Evolutionary conservation across 2,329 filamentous ascomycete species (phyloP).

Genomic region (Botryosphaeria dothidea): DNA sequence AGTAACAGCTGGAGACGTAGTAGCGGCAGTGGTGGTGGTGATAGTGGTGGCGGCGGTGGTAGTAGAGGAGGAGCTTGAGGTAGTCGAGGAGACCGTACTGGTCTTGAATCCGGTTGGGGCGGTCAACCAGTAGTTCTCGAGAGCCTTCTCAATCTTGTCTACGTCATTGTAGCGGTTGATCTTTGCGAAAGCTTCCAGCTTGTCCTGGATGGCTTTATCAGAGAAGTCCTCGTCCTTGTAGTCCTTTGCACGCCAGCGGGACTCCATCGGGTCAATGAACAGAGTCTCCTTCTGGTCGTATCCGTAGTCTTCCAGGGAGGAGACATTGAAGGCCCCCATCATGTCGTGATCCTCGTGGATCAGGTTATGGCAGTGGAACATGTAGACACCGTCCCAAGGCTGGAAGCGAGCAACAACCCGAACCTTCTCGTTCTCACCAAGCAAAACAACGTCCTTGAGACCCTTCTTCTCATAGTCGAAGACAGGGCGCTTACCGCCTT

Average conservation of each 20-base stretch:
- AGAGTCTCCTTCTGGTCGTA: slow-evolving; percentile 34
- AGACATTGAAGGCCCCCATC: slow-evolving; percentile 46
- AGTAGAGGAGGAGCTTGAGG: not conserved
- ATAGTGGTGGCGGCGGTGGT: not conserved
- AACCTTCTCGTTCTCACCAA: slow-evolving; percentile 48
- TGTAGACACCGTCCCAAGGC: slow-evolving; percentile 38
- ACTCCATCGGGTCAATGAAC: slow-evolving; percentile 36
- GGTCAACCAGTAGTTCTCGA: slow-evolving; percentile 30
- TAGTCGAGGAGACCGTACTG: not conserved
- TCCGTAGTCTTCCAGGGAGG: slow-evolving; percentile 32
- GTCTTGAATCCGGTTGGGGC: not conserved
- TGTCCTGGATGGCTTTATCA: slow-evolving; percentile 28
- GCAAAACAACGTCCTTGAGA: slow-evolving; percentile 60
- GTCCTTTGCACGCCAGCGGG: slow-evolving; percentile 30
- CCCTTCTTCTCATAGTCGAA: slow-evolving; percentile 56
- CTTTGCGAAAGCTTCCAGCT: slow-evolving; percentile 33
- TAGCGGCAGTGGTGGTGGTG: not conserved
- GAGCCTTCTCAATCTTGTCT: slow-evolving; percentile 27
- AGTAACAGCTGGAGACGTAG: not conserved
- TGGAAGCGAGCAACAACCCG: slow-evolving; percentile 33
- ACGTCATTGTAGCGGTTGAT: slow-evolving; percentile 32
- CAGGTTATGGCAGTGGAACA: slow-evolving; percentile 51
- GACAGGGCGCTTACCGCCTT: slow-evolving; percentile 46
- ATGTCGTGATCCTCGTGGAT: slow-evolving; percentile 45
- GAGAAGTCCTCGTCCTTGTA: slow-evolving; percentile 30